Percentiles rank a stretch among this genome's conserved stretches.
These are phyloP conservation scores for Tephrocybe sp. DNA, from an alignment of 768 basidiomycete species.

Conservation along the genomic window DNA sequence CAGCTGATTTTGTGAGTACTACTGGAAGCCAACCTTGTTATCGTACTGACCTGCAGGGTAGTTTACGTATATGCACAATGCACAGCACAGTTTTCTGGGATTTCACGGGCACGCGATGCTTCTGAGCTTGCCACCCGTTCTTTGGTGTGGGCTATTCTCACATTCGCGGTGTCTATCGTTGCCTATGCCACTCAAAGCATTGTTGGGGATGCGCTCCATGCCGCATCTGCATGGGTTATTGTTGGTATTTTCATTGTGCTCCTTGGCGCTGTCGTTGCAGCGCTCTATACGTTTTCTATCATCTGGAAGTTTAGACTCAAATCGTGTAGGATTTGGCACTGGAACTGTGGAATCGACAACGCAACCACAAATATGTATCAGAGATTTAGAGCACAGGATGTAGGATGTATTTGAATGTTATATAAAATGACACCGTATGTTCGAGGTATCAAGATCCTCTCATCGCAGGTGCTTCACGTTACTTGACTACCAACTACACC, in stretches of 20 bases:
- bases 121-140: constrained; percentile 50
- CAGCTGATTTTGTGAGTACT: constrained; percentile 40
- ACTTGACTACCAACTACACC: too few species aligned
- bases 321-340: constrained; percentile 19
- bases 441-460: too few species aligned
- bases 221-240: constrained; percentile 39
- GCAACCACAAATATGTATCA: neutral
- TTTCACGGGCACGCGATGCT: constrained; percentile 50
- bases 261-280: constrained; percentile 33
- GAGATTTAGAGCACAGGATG: too few species aligned
- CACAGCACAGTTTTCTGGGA: constrained; percentile 42
- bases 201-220: constrained; percentile 19
- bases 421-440: too few species aligned
- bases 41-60: constrained; percentile 17
- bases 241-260: constrained; percentile 42
- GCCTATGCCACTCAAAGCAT: constrained; percentile 43
- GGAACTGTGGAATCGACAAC: constrained; percentile 17
- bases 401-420: neutral
- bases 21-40: neutral
- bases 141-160: constrained; percentile 56
- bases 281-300: constrained; percentile 48
- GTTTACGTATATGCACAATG: constrained; percentile 58
- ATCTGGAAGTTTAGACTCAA: constrained; percentile 46
- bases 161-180: constrained; percentile 46
- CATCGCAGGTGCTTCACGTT: too few species aligned